phyloP scores from a whole-genome alignment of 305 asterid species.

The Caryopteris hybrid region DNA sequence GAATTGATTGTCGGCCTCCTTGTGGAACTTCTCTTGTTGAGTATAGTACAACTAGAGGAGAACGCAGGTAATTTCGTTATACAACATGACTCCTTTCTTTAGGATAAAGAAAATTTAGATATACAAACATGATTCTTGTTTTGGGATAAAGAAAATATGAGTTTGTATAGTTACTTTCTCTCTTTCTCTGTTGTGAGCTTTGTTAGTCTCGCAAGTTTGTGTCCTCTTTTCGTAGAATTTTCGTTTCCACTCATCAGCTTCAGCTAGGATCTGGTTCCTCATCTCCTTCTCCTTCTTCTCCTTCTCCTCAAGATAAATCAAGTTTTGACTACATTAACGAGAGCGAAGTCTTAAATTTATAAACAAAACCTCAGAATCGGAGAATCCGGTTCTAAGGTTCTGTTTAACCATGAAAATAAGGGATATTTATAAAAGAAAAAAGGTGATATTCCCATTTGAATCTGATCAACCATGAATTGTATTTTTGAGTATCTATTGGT shows the following conservation, averaged over 20 bases:
- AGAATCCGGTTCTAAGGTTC: too few species aligned
- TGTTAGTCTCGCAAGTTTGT: constrained; percentile 52
- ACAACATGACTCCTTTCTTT: too few species aligned
- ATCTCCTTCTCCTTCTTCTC: constrained; percentile 82
- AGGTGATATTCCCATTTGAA: background rate
- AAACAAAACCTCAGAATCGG: background rate
- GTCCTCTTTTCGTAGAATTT: constrained; percentile 64
- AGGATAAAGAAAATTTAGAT: too few species aligned
- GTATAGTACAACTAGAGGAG: constrained; percentile 46
- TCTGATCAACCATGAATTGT: background rate
- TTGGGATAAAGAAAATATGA: too few species aligned
- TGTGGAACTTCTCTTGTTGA: constrained; percentile 86
- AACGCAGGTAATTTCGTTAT: too few species aligned
- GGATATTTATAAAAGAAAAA: background rate
- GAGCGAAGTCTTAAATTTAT: background rate
- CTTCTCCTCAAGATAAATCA: constrained; percentile 73
- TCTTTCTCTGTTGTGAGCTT: constrained; percentile 69
- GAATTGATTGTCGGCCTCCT: constrained; percentile 74
- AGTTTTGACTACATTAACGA: constrained; percentile 55
- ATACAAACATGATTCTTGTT: too few species aligned
- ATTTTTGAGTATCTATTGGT: background rate
- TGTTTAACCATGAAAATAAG: too few species aligned
- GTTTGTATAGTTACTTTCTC: constrained; percentile 51
- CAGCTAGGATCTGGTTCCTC: constrained; percentile 67
- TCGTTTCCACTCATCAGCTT: constrained; percentile 76